A percentile compares a stretch with the other conserved stretches of the same genome.
phyloP scores from a whole-genome alignment of 768 basidiomycete genomes.

The Leccinellum luteum region DNA sequence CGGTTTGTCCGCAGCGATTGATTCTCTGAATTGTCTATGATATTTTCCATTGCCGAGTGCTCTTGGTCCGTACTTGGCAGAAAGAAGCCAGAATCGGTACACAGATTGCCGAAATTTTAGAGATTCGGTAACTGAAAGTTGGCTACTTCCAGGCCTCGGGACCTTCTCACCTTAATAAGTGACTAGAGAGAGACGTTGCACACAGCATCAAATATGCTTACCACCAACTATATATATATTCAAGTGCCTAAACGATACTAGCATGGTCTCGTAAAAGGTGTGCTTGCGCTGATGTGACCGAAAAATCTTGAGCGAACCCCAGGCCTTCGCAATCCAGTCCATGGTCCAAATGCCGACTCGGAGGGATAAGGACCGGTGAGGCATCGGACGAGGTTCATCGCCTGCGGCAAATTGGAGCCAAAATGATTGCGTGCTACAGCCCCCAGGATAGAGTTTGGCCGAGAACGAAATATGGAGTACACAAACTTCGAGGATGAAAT shows the following conservation, averaged over 20 bases:
- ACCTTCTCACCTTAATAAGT: slow-evolving; percentile 35
- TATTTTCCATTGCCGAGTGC: not conserved
- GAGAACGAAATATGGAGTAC: slow-evolving; percentile 28
- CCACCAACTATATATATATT: slow-evolving; percentile 42
- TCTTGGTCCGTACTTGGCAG: slow-evolving; percentile 6
- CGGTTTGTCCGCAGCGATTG: slow-evolving; percentile 1
- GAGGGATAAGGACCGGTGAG: not conserved
- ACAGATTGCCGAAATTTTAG: slow-evolving; percentile 28
- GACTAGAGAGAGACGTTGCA: not conserved
- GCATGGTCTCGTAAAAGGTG: slow-evolving; percentile 24
- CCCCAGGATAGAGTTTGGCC: slow-evolving; percentile 31
- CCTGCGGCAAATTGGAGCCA: slow-evolving; percentile 33
- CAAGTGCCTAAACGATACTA: slow-evolving; percentile 27
- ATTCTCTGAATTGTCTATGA: slow-evolving; percentile 1
- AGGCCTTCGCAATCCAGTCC: slow-evolving; percentile 6
- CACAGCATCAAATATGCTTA: slow-evolving; percentile 9
- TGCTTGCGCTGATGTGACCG: slow-evolving; percentile 21
- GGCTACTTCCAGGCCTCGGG: slow-evolving; percentile 29
- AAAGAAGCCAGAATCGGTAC: slow-evolving; percentile 30
- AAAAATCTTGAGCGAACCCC: not conserved
- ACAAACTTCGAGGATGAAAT: slow-evolving; percentile 32
- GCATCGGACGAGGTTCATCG: slow-evolving; percentile 26
- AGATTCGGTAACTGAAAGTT: slow-evolving; percentile 32
- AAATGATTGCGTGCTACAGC: slow-evolving; percentile 29
- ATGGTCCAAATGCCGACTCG: slow-evolving; percentile 2